phyloP scores from a whole-genome alignment of 2,329 filamentous ascomycete genomes.

The Cryphonectria radicalis region DNA sequence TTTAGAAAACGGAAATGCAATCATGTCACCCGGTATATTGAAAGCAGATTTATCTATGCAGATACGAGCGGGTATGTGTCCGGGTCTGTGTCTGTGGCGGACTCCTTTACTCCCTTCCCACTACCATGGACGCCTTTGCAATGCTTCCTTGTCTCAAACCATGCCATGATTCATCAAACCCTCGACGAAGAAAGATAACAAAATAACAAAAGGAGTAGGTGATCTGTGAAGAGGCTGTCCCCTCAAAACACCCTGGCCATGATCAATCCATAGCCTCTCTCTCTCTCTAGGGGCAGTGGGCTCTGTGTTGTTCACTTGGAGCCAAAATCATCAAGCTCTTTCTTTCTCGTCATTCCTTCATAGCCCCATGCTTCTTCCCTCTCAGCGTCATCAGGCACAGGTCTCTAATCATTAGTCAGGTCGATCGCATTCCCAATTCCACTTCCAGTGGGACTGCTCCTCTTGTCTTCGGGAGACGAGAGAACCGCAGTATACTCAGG shows the following conservation, averaged over 20 bases:
- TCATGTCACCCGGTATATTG: neutral
- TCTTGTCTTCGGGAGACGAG: conserved; percentile 1
- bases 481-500: neutral
- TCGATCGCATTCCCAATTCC: conserved; percentile 16
- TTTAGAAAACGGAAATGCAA: neutral
- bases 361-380: neutral
- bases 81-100: neutral
- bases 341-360: neutral
- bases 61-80: neutral
- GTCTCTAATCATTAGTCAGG: conserved; percentile 20
- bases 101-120: neutral
- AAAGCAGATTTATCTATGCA: neutral
- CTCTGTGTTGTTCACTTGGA: neutral
- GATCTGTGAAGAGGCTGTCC: neutral
- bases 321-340: neutral
- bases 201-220: neutral
- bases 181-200: no score
- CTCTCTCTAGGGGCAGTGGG: no score
- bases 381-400: neutral
- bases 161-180: neutral
- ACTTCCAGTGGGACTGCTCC: neutral
- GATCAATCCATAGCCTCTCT: neutral
- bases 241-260: neutral
- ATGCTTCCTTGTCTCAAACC: conserved; percentile 1
- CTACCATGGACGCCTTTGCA: neutral